Conservation (phyloP, 2,329 filamentous ascomycete species). For the Penicillium paneum region DNA sequence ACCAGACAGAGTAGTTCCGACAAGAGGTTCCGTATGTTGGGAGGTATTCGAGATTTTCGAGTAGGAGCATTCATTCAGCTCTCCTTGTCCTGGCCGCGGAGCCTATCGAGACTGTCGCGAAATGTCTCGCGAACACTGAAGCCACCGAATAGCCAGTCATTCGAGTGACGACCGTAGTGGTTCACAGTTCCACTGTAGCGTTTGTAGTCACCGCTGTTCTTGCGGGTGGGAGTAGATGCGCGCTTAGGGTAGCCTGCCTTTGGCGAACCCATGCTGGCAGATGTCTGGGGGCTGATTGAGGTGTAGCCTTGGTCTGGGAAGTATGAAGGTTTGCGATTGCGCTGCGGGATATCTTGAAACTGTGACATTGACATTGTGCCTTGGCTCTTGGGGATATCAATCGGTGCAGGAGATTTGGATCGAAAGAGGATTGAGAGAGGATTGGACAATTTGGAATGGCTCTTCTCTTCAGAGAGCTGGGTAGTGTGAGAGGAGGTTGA, state of each 20-base stretch:
- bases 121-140: conserved; percentile 49
- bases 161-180: conserved; percentile 49
- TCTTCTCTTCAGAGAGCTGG: conserved; percentile 17
- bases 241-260: conserved; percentile 17
- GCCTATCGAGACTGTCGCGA: conserved; percentile 39
- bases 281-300: conserved; percentile 24
- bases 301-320: conserved; percentile 12
- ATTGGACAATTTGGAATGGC: conserved; percentile 10
- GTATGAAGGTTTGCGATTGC: conserved; percentile 12
- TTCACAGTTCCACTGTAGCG: conserved; percentile 42
- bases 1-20: background rate
- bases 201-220: conserved; percentile 35
- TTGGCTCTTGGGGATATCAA: conserved; percentile 15
- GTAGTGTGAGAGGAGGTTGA: conserved; percentile 18
- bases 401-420: conserved; percentile 24
- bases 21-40: background rate
- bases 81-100: conserved; percentile 30
- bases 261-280: conserved; percentile 14
- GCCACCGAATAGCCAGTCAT: conserved; percentile 52
- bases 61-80: conserved; percentile 16
- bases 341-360: conserved; percentile 16
- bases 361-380: conserved; percentile 12
- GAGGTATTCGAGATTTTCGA: background rate
- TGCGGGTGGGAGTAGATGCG: conserved; percentile 23
- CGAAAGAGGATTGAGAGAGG: conserved; percentile 19